These are phyloP conservation scores for Scedosporium apiospermum DNA, from an alignment of 2,329 filamentous ascomycete genomes.

Conservation along the genomic window DNA sequence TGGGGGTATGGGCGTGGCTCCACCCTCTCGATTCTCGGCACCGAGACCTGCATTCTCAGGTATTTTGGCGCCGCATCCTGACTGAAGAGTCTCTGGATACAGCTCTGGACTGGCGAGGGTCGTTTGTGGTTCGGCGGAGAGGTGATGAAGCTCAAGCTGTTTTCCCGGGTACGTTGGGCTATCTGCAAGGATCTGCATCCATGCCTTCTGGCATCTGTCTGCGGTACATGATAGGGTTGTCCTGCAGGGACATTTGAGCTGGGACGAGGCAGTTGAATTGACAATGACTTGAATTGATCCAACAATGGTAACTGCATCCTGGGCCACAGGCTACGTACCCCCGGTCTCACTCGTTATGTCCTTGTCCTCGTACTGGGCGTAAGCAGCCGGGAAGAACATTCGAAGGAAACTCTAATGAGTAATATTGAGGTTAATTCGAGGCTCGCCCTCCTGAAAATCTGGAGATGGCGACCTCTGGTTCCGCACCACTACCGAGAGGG, in stretches of 20 bases:
- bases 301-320: no score
- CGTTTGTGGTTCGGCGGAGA: neutral
- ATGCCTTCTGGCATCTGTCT: neutral
- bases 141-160: neutral
- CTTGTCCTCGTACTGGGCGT: neutral
- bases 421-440: neutral
- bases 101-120: neutral
- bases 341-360: neutral
- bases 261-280: neutral
- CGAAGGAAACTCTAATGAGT: neutral
- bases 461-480: neutral
- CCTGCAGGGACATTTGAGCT: neutral
- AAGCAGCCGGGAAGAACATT: neutral
- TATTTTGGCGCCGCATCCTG: neutral
- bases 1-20: neutral
- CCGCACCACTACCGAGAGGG: neutral
- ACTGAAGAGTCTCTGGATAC: neutral
- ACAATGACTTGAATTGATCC: no score
- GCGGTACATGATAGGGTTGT: neutral
- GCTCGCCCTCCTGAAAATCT: neutral
- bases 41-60: neutral
- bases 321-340: neutral
- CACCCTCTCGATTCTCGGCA: neutral
- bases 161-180: neutral
- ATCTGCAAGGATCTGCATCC: neutral